A percentile compares a stretch with the other conserved stretches of the same genome.
phyloP scores from a whole-genome alignment of 805 yeast genomes.

The Schwanniomyces polymorphus region DNA sequence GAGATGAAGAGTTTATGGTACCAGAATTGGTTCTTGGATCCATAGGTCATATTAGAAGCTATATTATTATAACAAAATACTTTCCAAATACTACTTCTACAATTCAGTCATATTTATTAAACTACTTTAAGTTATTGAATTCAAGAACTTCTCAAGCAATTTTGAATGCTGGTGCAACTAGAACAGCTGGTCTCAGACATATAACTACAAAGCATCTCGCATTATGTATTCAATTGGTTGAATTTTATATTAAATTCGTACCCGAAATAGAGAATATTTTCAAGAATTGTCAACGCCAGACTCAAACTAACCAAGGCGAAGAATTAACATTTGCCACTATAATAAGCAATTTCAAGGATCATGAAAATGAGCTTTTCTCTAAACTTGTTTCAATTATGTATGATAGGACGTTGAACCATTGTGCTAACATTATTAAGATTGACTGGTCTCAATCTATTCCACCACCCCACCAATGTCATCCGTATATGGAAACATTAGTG shows the following conservation, averaged over 20 bases:
- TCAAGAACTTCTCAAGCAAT: conserved; percentile 58
- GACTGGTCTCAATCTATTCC: conserved; percentile 51
- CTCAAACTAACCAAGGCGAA: conserved; percentile 14
- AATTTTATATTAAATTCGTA: conserved; percentile 41
- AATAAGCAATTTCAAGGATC: conserved; percentile 50
- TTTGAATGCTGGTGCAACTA: conserved; percentile 72
- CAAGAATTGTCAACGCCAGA: conserved; percentile 9
- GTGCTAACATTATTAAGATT: conserved; percentile 44
- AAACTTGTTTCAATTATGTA: conserved; percentile 71
- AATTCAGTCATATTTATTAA: conserved; percentile 47
- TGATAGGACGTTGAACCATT: conserved; percentile 57
- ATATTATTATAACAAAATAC: conserved; percentile 55
- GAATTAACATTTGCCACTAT: conserved; percentile 30
- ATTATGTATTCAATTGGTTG: conserved; percentile 64
- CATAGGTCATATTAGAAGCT: conserved; percentile 42
- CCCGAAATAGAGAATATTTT: conserved; percentile 20
- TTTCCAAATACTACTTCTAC: conserved; percentile 47
- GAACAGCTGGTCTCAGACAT: conserved; percentile 71
- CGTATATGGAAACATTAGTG: conserved; percentile 64
- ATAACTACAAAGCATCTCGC: conserved; percentile 74
- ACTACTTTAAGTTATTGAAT: conserved; percentile 47
- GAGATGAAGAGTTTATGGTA: conserved; percentile 23
- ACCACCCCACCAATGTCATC: conserved; percentile 50
- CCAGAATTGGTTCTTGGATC: conserved; percentile 26
- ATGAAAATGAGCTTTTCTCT: conserved; percentile 59